Percentiles rank a stretch among this genome's conserved stretches.
phyloP scores from a whole-genome alignment of 2,329 filamentous ascomycete species.

The Daldinia eschscholtzii region DNA sequence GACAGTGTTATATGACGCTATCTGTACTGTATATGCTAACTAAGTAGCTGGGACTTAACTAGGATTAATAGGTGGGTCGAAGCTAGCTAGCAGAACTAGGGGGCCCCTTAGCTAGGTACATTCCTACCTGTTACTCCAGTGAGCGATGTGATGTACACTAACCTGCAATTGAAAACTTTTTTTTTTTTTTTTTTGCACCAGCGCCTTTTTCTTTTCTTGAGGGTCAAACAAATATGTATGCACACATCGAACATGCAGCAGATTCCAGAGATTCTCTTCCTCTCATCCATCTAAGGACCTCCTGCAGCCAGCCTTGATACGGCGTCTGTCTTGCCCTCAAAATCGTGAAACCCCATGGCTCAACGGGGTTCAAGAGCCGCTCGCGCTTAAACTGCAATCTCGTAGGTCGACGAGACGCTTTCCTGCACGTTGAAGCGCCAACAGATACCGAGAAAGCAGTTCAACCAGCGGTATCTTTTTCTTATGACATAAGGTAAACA shows the following conservation, averaged over 20 bases:
- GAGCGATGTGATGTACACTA: constrained; percentile 5
- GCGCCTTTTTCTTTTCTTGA: constrained; percentile 5
- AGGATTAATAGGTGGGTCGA: neutral
- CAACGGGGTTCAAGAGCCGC: constrained; percentile 23
- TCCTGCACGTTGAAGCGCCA: constrained; percentile 34
- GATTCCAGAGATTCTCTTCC: constrained; percentile 6
- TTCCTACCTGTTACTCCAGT: neutral
- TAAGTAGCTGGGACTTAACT: neutral
- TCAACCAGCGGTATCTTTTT: constrained; percentile 15
- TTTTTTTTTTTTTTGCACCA: constrained; percentile 14
- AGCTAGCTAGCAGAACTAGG: neutral
- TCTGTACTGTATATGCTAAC: constrained; percentile 22
- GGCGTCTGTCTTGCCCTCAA: constrained; percentile 42
- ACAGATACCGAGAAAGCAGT: constrained; percentile 17
- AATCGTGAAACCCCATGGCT: constrained; percentile 28
- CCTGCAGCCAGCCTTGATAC: constrained; percentile 42
- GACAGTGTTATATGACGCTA: constrained; percentile 25
- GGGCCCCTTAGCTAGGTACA: neutral
- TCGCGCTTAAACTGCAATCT: constrained; percentile 46
- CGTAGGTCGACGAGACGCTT: constrained; percentile 39
- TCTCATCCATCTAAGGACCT: constrained; percentile 15
- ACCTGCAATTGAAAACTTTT: neutral
- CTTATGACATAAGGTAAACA: constrained; percentile 25
- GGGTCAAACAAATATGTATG: constrained; percentile 14
- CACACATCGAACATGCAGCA: constrained; percentile 13